Base-by-base conservation (phyloP, 192 early-diverging fungal genomes). In the Lobosporangium transversale region DNA sequence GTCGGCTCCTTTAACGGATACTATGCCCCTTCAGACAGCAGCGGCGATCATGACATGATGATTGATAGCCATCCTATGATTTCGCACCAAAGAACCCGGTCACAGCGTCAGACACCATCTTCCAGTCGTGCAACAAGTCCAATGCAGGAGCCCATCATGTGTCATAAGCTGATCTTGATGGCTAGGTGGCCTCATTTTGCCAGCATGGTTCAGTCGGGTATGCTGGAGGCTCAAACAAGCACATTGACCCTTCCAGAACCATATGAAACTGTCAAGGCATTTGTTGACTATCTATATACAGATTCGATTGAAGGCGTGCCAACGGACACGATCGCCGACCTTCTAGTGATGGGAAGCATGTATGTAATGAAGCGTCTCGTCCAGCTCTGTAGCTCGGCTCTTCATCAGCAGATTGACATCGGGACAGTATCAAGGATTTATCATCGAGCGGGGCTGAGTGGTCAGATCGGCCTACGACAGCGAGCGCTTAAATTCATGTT, bases 151-250 rank as follows among this genome's bases (percentile, higher is more conserved):
- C 73, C 82, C 4, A 83, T 91, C 37, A 60, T 67, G 33, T 86
- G 84, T 20, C 89, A 91, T 58, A 75, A 74, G 26, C 62, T 89
- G n/a, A 79, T 91, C 10, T 61, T 91, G 3, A 48, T 85, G 36
- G 84, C 89, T 4, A 79, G 89, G 53, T 91, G 89, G 89, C 85
- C 87, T 0, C 85, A 89, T 55, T 91, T 90, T 68, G 58, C 67
- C 9, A 79, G 81, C 48, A 65, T 89, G 55, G 58, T 84, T 17
- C 69, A 80, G 52, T 85, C 88, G 1, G 89, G 84, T 18, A 88
- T 86, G 85, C 49, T 62, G 1, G 89, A 91, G 60, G 78, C 89
- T 3, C 58, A 80, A 18, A 63, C 47, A 12, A 78, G 50, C 56
- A 79, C 78, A 7, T 33, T 89, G 42, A 69, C 70, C 2, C 53